Evolutionary conservation across 306 rosid species (phyloP).

Genomic region (Cicer judaicum): DNA sequence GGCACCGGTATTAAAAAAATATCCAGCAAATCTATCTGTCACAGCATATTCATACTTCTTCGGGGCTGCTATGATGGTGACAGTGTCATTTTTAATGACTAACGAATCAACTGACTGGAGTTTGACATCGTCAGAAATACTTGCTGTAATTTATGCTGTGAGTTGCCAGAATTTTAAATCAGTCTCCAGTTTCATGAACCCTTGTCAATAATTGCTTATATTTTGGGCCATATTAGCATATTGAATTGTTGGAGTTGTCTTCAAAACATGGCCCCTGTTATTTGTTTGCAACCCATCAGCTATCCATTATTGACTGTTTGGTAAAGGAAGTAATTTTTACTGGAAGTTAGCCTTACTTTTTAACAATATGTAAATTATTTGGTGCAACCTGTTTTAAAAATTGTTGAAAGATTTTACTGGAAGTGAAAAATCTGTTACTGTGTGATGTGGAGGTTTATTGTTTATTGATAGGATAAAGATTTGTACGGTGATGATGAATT

Average conservation of each 20-base stretch:
- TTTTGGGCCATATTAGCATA: slow-evolving; percentile 12
- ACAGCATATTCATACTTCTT: slow-evolving; percentile 83
- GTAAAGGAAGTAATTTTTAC: background rate
- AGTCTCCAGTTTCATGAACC: slow-evolving; percentile 16
- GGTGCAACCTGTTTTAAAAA: background rate
- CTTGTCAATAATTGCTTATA: slow-evolving; percentile 21
- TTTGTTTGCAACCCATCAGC: slow-evolving; percentile 32
- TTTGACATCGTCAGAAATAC: slow-evolving; percentile 69
- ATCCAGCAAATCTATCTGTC: slow-evolving; percentile 82
- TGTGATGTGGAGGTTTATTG: background rate
- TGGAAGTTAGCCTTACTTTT: slow-evolving; percentile 18
- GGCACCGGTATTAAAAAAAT: slow-evolving; percentile 82
- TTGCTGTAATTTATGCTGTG: slow-evolving; percentile 90
- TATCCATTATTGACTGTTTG: slow-evolving; percentile 17
- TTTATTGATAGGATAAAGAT: background rate
- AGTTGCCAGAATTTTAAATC: slow-evolving; percentile 48
- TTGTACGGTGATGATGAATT: background rate
- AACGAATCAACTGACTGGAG: slow-evolving; percentile 72
- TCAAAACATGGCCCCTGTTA: slow-evolving; percentile 19
- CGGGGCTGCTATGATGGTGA: slow-evolving; percentile 75
- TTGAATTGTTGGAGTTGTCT: slow-evolving; percentile 15
- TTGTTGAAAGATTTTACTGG: background rate
- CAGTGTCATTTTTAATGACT: slow-evolving; percentile 64
- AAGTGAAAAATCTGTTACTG: background rate
- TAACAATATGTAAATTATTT: slow-evolving; percentile 2